Percentiles rank a stretch among this genome's conserved stretches.
phyloP scores from a whole-genome alignment of 2,329 filamentous ascomycete species.

The Phoma sp. region DNA sequence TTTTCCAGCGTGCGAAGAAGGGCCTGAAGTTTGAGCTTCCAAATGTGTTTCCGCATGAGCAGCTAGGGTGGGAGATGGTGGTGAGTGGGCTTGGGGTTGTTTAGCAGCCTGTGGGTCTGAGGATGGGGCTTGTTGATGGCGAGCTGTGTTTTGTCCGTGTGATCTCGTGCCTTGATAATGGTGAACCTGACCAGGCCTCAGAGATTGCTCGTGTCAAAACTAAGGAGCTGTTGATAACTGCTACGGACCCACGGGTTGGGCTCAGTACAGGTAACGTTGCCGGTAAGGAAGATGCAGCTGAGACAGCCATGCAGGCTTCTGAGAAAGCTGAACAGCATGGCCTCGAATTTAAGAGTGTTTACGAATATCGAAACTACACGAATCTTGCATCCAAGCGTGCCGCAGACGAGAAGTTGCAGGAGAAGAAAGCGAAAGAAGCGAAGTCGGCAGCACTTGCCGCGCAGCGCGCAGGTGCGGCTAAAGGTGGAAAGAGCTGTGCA shows the following conservation, averaged over 20 bases:
- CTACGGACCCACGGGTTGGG: neutral
- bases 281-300: too few species aligned
- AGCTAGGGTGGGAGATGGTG: slow-evolving; percentile 4
- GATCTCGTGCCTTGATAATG: neutral
- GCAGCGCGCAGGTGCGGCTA: too few species aligned
- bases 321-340: too few species aligned
- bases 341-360: too few species aligned
- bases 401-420: too few species aligned
- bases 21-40: slow-evolving; percentile 1
- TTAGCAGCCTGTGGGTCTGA: neutral
- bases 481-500: too few species aligned
- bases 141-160: too few species aligned
- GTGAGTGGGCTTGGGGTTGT: neutral
- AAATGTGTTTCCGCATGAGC: slow-evolving; percentile 1
- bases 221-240: slow-evolving; percentile 1
- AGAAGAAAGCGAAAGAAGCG: too few species aligned
- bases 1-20: slow-evolving; percentile 7
- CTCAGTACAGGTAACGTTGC: neutral
- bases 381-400: too few species aligned
- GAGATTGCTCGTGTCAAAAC: slow-evolving; percentile 1
- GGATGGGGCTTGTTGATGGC: neutral
- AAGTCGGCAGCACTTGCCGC: too few species aligned
- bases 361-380: too few species aligned
- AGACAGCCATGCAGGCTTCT: too few species aligned
- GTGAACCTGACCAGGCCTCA: neutral